Conservation (phyloP, 257 asterid genomes). For the Penstemon eatonii region DNA sequence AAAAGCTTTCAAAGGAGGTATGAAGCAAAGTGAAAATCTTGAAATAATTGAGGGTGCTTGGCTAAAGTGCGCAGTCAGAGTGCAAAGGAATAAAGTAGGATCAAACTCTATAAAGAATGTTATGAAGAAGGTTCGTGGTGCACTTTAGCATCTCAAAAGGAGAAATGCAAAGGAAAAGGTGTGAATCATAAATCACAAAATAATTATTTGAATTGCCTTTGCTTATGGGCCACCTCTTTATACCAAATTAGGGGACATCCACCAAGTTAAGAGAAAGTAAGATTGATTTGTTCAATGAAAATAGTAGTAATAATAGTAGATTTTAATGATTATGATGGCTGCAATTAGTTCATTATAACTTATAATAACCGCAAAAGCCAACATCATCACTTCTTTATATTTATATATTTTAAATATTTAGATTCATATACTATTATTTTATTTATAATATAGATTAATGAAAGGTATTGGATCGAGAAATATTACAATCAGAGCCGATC, state of each 20-base stretch:
- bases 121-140: slow-evolving; percentile 30
- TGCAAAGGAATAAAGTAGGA: slow-evolving; percentile 26
- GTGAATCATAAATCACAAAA: slow-evolving; percentile 26
- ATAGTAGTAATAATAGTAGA: too few species aligned
- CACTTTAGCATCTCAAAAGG: slow-evolving; percentile 42
- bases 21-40: slow-evolving; percentile 40
- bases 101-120: slow-evolving; percentile 18
- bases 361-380: too few species aligned
- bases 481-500: too few species aligned
- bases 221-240: slow-evolving; percentile 28
- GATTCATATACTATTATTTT: too few species aligned
- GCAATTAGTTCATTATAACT: too few species aligned
- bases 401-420: too few species aligned
- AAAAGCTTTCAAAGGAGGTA: slow-evolving; percentile 1
- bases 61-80: slow-evolving; percentile 30
- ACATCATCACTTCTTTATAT: too few species aligned
- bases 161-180: slow-evolving; percentile 25
- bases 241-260: slow-evolving; percentile 37
- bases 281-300: slow-evolving; percentile 9
- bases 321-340: too few species aligned
- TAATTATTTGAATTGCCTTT: slow-evolving; percentile 25
- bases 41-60: slow-evolving; percentile 45
- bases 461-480: too few species aligned
- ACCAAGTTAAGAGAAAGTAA: slow-evolving; percentile 24
- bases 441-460: too few species aligned